phyloP scores from a whole-genome alignment of 129 eudicot genomes.

The Lactuca sativa region DNA sequence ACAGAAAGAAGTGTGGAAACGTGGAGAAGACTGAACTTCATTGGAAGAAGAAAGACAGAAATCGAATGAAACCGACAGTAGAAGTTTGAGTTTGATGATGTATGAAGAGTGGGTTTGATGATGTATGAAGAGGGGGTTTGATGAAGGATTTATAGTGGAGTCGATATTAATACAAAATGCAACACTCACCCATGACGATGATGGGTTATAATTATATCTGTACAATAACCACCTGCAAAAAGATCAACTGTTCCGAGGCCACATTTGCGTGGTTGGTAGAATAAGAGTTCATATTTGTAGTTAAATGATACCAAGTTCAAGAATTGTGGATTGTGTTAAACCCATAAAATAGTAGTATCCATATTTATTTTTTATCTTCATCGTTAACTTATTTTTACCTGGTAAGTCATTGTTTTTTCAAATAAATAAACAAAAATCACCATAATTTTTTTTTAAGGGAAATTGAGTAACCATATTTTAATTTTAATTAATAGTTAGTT shows the following conservation, averaged over 20 bases:
- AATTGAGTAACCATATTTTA: no score
- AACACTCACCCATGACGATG: conserved; percentile 21
- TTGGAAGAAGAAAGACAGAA: not conserved
- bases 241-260: conserved; percentile 3
- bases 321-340: not conserved
- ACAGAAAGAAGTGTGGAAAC: conserved; percentile 21
- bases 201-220: conserved; percentile 3
- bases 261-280: conserved; percentile 4
- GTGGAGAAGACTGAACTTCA: conserved; percentile 2
- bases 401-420: no score
- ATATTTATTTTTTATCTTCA: no score
- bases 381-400: no score
- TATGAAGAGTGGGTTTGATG: conserved; percentile 11
- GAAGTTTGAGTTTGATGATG: conserved; percentile 17
- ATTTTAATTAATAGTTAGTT: no score
- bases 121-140: conserved; percentile 16
- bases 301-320: no score
- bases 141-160: conserved; percentile 17
- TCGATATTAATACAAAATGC: not conserved
- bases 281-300: not conserved
- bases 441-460: no score
- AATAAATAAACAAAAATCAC: no score
- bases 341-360: not conserved
- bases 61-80: not conserved
- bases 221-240: conserved; percentile 6